phyloP scores from a whole-genome alignment of 805 yeast species.

The Lachancea dasiensis region DNA sequence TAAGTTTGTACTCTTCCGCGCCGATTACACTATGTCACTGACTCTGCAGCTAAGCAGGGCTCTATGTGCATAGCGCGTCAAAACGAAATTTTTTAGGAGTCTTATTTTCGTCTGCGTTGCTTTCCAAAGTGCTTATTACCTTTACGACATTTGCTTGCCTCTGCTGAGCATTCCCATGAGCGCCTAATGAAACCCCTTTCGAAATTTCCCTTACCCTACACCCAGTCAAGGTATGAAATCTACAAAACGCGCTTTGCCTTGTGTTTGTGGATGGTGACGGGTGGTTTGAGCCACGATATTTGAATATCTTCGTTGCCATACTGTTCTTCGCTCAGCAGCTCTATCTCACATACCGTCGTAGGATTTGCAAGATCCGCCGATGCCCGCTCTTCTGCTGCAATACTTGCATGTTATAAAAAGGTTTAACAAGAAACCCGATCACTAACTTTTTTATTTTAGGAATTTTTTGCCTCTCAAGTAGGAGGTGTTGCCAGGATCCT shows the following conservation, averaged over 20 bases:
- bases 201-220: not conserved
- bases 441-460: constrained; percentile 43
- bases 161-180: no score
- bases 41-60: no score
- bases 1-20: constrained; percentile 26
- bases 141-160: not conserved
- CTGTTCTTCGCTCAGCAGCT: no score
- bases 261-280: no score
- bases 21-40: no score
- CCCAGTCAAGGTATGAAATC: not conserved
- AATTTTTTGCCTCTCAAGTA: constrained; percentile 79
- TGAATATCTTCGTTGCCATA: no score
- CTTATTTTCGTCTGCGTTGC: not conserved
- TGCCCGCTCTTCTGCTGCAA: constrained; percentile 3
- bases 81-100: constrained; percentile 6
- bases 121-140: not conserved
- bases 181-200: constrained; percentile 5
- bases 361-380: not conserved
- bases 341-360: no score
- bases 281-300: no score
- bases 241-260: no score
- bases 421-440: no score
- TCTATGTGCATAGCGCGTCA: not conserved
- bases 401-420: constrained; percentile 1
- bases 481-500: constrained; percentile 75